Conservation (phyloP, 176 grass and related monocot species). For the Oryza officinalis region DNA sequence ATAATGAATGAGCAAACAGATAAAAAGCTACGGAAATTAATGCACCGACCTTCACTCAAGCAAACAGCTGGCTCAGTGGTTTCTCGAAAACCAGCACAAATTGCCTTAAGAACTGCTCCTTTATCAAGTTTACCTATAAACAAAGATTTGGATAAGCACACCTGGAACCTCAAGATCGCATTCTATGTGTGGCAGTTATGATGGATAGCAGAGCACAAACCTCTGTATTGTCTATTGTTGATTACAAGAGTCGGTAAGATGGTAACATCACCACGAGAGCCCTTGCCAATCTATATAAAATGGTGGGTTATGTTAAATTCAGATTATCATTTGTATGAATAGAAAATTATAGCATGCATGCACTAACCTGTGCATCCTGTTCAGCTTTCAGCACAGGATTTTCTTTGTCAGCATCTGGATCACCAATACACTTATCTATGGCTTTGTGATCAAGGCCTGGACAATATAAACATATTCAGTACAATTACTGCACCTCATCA, state of each 20-base stretch:
- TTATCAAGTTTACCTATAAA: slow-evolving; percentile 72
- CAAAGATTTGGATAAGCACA: slow-evolving; percentile 15
- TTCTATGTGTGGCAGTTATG: background rate
- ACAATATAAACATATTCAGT: background rate
- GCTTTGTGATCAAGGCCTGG: slow-evolving; percentile 62
- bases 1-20: background rate
- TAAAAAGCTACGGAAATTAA: background rate
- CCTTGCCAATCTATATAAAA: slow-evolving; percentile 62
- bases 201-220: slow-evolving; percentile 41
- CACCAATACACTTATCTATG: slow-evolving; percentile 70
- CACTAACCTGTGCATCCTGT: slow-evolving; percentile 69
- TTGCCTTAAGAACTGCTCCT: slow-evolving; percentile 71
- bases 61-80: slow-evolving; percentile 81
- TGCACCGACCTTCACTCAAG: slow-evolving; percentile 62
- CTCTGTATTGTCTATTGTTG: slow-evolving; percentile 84
- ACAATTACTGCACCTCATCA: slow-evolving; percentile 3
- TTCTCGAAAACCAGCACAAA: slow-evolving; percentile 79
- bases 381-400: slow-evolving; percentile 75
- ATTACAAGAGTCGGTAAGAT: slow-evolving; percentile 85
- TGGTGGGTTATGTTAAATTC: slow-evolving; percentile 20
- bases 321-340: background rate
- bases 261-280: slow-evolving; percentile 73
- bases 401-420: slow-evolving; percentile 69
- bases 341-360: background rate
- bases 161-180: background rate